Evolutionary conservation across 176 grass and related monocot species (phyloP).

Genomic region (Carex parvula): DNA sequence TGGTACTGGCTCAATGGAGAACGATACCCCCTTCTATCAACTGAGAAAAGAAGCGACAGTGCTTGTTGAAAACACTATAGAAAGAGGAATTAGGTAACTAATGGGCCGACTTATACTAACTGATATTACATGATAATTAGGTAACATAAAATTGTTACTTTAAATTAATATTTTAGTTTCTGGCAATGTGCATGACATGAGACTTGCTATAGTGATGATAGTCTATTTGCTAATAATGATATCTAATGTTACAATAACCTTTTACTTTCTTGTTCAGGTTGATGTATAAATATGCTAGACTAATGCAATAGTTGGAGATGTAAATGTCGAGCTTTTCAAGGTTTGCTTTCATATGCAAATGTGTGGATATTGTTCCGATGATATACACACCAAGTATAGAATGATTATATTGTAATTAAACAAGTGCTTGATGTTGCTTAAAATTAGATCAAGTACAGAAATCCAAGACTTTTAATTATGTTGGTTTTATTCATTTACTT

Average conservation of each 20-base stretch:
- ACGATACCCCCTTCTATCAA: conserved; percentile 76
- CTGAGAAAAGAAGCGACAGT: conserved; percentile 74
- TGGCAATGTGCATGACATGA: background rate
- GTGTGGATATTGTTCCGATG: background rate
- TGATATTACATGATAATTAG: background rate
- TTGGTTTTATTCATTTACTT: too few relatives aligned
- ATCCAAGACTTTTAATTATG: too few relatives aligned
- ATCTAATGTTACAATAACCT: background rate
- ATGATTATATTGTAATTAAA: too few relatives aligned
- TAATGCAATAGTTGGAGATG: conserved; percentile 91
- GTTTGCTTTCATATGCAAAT: conserved; percentile 33
- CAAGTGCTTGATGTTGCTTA: too few relatives aligned
- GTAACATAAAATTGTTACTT: background rate
- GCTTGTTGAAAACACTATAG: conserved; percentile 69
- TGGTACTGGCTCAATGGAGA: conserved; percentile 42
- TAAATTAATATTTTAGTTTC: background rate
- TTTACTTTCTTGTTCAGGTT: conserved; percentile 50
- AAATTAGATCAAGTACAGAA: too few relatives aligned
- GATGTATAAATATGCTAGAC: conserved; percentile 98
- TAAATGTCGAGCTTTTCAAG: conserved; percentile 96
- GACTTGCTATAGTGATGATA: background rate
- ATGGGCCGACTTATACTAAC: too few relatives aligned
- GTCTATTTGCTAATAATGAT: conserved; percentile 1
- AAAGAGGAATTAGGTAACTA: conserved; percentile 61
- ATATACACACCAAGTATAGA: too few relatives aligned